Percentiles rank a stretch among this genome's conserved stretches.
phyloP scores from a whole-genome alignment of 164 flowering plant genomes.

The Kingdonia uniflora region DNA sequence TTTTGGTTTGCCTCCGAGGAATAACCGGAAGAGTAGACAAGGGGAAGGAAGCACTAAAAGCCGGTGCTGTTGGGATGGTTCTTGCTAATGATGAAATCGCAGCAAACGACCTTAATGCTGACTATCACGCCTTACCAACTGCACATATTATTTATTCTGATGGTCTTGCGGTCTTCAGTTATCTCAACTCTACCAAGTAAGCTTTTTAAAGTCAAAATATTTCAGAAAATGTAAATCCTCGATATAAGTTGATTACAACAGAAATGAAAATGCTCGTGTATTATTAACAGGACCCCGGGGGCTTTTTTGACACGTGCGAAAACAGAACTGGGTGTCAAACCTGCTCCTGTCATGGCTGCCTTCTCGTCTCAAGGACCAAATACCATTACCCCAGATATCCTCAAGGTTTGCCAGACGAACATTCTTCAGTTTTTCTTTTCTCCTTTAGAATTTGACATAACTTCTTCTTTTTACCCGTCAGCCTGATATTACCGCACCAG shows the following conservation, averaged over 20 bases:
- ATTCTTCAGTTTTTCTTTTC: neutral
- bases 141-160: conserved; percentile 25
- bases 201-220: neutral
- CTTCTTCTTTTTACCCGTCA: neutral
- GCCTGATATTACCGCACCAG: conserved; percentile 28
- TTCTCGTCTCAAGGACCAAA: conserved; percentile 73
- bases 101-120: conserved; percentile 19
- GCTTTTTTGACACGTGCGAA: conserved; percentile 36
- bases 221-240: no score
- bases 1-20: conserved; percentile 34
- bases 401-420: conserved; percentile 37
- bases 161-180: conserved; percentile 24
- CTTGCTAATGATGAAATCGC: conserved; percentile 24
- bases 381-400: conserved; percentile 48
- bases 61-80: conserved; percentile 59
- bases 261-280: no score
- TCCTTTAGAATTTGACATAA: neutral
- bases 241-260: no score
- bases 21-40: conserved; percentile 18
- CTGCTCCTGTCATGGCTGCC: conserved; percentile 67
- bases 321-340: conserved; percentile 33
- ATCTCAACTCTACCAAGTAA: conserved; percentile 36
- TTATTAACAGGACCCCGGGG: conserved; percentile 35
- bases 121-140: conserved; percentile 34
- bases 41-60: conserved; percentile 28